Conservation (phyloP, 345 rosid species). For the Aegle marmelos region DNA sequence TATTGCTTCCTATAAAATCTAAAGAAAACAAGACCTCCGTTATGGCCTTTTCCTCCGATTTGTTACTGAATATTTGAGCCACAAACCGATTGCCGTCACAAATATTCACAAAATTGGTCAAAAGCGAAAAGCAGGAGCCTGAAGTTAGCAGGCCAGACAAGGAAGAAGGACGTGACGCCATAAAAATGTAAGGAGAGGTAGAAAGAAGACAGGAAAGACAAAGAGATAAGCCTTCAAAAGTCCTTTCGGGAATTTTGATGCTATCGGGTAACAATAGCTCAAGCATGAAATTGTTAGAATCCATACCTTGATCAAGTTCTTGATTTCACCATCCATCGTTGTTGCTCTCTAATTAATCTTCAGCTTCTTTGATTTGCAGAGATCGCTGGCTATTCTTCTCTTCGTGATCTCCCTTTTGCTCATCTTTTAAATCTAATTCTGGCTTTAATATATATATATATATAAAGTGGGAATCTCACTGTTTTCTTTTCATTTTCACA, state of each 20-base stretch:
- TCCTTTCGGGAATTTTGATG: slow-evolving; percentile 30
- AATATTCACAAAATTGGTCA: slow-evolving; percentile 28
- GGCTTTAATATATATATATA: no score
- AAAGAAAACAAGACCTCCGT: not conserved
- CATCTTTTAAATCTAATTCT: no score
- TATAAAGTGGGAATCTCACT: no score
- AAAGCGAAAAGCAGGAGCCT: slow-evolving; percentile 71
- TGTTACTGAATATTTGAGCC: slow-evolving; percentile 16
- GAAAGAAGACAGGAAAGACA: slow-evolving; percentile 36
- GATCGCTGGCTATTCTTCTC: no score
- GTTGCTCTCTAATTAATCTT: not conserved
- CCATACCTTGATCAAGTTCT: slow-evolving; percentile 33
- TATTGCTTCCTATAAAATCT: not conserved
- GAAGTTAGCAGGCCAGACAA: slow-evolving; percentile 62
- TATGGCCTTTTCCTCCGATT: not conserved
- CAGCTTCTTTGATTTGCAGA: not conserved
- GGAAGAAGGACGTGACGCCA: slow-evolving; percentile 36
- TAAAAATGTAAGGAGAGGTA: slow-evolving; percentile 32
- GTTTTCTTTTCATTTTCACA: no score
- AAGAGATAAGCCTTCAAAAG: slow-evolving; percentile 27
- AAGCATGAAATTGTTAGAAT: slow-evolving; percentile 8
- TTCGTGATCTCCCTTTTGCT: no score
- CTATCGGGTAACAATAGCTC: slow-evolving; percentile 28
- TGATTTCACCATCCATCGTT: slow-evolving; percentile 15
- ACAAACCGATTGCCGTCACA: slow-evolving; percentile 24